Evolutionary conservation across 306 rosid species (phyloP).

Genomic region (Crotalaria pallida): DNA sequence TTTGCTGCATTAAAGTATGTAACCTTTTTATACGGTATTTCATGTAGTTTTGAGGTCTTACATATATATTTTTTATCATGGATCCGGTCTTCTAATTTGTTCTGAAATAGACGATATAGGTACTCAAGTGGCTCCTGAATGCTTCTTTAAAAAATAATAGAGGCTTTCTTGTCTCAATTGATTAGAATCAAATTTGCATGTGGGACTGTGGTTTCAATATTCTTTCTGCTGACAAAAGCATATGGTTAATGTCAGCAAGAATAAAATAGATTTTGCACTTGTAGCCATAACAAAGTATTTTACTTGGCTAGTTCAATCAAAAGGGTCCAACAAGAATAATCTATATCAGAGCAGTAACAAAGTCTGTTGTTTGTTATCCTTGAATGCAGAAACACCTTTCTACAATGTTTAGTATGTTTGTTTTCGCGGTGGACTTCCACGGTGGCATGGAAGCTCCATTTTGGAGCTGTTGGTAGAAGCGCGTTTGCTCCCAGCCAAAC

Average conservation of each 20-base stretch:
- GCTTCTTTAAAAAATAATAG: conserved; percentile 6
- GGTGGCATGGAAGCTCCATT: too few species aligned
- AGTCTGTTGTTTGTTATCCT: not conserved
- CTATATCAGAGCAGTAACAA: not conserved
- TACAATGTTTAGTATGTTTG: too few species aligned
- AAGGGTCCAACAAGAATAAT: not conserved
- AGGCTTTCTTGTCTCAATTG: not conserved
- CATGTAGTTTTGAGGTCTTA: not conserved
- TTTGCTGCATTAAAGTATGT: conserved; percentile 18
- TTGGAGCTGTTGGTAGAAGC: too few species aligned
- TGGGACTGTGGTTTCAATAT: conserved; percentile 34
- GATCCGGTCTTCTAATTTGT: not conserved
- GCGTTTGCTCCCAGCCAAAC: too few species aligned
- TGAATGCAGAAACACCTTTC: not conserved
- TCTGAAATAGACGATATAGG: not conserved
- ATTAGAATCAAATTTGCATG: conserved; percentile 38
- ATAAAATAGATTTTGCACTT: conserved; percentile 15
- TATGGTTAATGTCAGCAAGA: conserved; percentile 43
- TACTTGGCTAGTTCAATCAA: not conserved
- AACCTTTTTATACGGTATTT: not conserved
- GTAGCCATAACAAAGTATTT: not conserved
- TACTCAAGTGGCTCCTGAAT: conserved; percentile 17
- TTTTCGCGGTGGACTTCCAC: too few species aligned
- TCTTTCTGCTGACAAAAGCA: conserved; percentile 33
- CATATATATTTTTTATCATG: not conserved